These are phyloP conservation scores for carrot (Daucus carota) DNA, from an alignment of 129 eudicot genomes.

Conservation along the genomic window DNA sequence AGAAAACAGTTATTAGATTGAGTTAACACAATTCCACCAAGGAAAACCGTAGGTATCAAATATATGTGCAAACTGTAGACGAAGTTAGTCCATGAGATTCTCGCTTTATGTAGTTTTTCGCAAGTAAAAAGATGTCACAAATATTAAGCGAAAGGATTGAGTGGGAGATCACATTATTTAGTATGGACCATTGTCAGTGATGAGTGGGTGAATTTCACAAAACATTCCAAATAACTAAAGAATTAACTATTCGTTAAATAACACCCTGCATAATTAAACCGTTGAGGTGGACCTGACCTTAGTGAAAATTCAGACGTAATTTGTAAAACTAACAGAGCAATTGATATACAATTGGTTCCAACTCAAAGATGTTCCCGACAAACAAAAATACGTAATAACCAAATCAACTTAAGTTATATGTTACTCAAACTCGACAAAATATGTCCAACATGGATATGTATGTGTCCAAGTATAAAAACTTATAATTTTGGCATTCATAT, in stretches of 20 bases:
- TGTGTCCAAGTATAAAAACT: not conserved
- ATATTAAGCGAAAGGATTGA: not conserved
- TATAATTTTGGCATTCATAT: not conserved
- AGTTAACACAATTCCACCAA: not conserved
- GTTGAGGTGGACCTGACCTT: not conserved
- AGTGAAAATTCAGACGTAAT: not conserved
- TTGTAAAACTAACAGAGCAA: not conserved
- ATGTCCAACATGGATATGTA: not conserved
- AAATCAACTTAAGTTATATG: not conserved
- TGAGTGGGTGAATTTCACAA: not conserved
- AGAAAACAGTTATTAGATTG: not conserved
- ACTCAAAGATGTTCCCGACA: not conserved
- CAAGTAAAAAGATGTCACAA: not conserved
- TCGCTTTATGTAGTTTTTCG: not conserved
- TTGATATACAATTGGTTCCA: not conserved
- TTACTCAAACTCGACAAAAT: not conserved
- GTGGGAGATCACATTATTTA: not conserved
- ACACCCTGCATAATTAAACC: not conserved
- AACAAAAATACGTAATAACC: not conserved
- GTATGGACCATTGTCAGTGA: not conserved
- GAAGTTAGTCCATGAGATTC: not conserved
- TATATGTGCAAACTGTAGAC: not conserved
- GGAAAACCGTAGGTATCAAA: not conserved
- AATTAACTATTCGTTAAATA: not conserved
- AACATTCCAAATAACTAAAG: not conserved